phyloP scores from a whole-genome alignment of 108 stramenopile genomes.

The Ochromonas danica region DNA sequence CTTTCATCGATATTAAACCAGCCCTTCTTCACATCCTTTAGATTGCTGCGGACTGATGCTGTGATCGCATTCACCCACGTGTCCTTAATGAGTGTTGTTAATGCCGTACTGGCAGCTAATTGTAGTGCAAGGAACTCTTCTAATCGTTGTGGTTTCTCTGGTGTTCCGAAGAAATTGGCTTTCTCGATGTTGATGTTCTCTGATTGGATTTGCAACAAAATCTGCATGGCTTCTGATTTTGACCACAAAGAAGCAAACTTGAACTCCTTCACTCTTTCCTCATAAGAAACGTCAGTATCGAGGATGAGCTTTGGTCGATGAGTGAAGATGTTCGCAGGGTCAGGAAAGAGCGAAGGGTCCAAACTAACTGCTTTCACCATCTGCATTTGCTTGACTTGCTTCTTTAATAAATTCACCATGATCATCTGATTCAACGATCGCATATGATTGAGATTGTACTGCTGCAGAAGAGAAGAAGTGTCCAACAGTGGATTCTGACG shows the following conservation, averaged over 20 bases:
- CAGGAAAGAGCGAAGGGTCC: neutral
- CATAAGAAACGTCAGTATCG: slow-evolving; percentile 33
- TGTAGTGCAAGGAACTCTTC: slow-evolving; percentile 48
- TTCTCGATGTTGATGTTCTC: neutral
- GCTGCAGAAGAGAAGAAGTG: slow-evolving; percentile 8
- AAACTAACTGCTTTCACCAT: slow-evolving; percentile 16
- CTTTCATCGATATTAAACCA: slow-evolving; percentile 59
- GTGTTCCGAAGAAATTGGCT: neutral
- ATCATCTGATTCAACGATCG: slow-evolving; percentile 41
- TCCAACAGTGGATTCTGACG: neutral
- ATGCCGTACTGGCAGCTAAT: neutral
- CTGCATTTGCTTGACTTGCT: neutral
- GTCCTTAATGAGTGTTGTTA: slow-evolving; percentile 25
- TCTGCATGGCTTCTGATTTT: slow-evolving; percentile 36
- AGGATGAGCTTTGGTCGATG: neutral
- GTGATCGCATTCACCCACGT: slow-evolving; percentile 34
- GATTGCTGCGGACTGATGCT: slow-evolving; percentile 39
- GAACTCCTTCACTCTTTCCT: slow-evolving; percentile 35
- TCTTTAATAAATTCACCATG: slow-evolving; percentile 12
- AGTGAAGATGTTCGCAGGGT: neutral
- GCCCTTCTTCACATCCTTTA: slow-evolving; percentile 58
- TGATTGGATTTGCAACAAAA: slow-evolving; percentile 18
- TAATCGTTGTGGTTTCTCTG: slow-evolving; percentile 45
- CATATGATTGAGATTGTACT: slow-evolving; percentile 39
- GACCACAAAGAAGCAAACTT: slow-evolving; percentile 37